Percentiles rank a stretch among this genome's conserved stretches.
Conservation (phyloP, 2,329 filamentous ascomycete genomes). For the Scleromitrula shiraiana region DNA sequence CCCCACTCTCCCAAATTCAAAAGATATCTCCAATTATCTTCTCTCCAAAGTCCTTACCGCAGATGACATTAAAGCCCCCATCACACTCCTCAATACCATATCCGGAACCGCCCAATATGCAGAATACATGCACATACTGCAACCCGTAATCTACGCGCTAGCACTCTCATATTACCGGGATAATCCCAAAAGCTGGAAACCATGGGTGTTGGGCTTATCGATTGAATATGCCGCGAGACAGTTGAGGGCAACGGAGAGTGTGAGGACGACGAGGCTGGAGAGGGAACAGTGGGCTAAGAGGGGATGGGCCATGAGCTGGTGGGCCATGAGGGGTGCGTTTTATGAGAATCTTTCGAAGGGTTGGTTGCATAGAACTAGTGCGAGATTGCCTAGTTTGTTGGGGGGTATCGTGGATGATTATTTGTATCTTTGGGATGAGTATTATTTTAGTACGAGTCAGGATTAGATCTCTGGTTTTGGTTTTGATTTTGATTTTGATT, state of each 20-base stretch:
- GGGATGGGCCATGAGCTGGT: conserved; percentile 90
- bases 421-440: conserved; percentile 96
- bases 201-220: conserved; percentile 79
- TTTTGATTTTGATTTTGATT: conserved; percentile 1
- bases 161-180: conserved; percentile 63
- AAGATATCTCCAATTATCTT: conserved; percentile 80
- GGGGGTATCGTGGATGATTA: conserved; percentile 90
- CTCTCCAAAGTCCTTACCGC: conserved; percentile 85
- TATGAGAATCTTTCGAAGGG: conserved; percentile 86
- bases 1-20: conserved; percentile 70
- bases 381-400: conserved; percentile 53
- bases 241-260: conserved; percentile 53
- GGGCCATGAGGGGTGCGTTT: conserved; percentile 92
- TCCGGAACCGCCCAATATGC: conserved; percentile 68
- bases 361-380: conserved; percentile 49
- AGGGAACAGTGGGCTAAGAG: conserved; percentile 82
- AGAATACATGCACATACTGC: conserved; percentile 84
- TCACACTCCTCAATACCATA: conserved; percentile 74
- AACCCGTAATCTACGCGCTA: conserved; percentile 79
- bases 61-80: conserved; percentile 92
- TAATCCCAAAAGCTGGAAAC: conserved; percentile 71
- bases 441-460: conserved; percentile 60
- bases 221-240: conserved; percentile 88
- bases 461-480: conserved; percentile 14
- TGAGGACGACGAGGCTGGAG: conserved; percentile 75